phyloP scores from a whole-genome alignment of 805 yeast species.

The Komagataella pseudopastoris region DNA sequence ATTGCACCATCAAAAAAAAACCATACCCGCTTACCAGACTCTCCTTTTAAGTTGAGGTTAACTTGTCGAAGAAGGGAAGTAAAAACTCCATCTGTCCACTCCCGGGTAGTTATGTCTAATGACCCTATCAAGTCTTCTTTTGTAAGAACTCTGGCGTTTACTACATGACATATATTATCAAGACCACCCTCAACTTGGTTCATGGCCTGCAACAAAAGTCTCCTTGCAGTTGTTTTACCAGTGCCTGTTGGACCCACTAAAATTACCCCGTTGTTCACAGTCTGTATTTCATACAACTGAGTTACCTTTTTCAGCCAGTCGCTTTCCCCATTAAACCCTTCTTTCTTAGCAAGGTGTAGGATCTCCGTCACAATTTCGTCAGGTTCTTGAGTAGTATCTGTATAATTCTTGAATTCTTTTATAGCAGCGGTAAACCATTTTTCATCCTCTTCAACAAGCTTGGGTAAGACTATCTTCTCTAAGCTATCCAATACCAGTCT shows the following conservation, averaged over 20 bases:
- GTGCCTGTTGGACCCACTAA: constrained; percentile 64
- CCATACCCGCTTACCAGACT: constrained; percentile 45
- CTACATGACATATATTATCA: constrained; percentile 24
- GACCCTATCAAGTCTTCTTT: constrained; percentile 59
- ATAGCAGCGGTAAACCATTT: constrained; percentile 17
- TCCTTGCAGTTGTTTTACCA: constrained; percentile 56
- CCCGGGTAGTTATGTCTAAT: constrained; percentile 66
- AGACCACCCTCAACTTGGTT: constrained; percentile 15
- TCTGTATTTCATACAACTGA: constrained; percentile 51
- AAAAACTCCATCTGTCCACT: constrained; percentile 85
- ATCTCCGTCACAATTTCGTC: constrained; percentile 7
- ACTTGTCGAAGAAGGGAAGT: constrained; percentile 53
- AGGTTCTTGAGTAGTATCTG: constrained; percentile 2
- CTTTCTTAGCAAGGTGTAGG: constrained; percentile 12
- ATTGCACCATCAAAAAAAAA: constrained; percentile 84
- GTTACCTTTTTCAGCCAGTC: constrained; percentile 39
- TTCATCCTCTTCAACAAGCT: constrained; percentile 43
- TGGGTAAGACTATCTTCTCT: constrained; percentile 53
- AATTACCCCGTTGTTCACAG: constrained; percentile 66
- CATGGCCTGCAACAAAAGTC: constrained; percentile 31
- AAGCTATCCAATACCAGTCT: constrained; percentile 34
- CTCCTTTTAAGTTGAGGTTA: constrained; percentile 44
- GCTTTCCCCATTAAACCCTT: constrained; percentile 20
- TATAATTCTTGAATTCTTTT: constrained; percentile 14
- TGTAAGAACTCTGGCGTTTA: constrained; percentile 67